phyloP scores from a whole-genome alignment of 768 basidiomycete genomes.

The Glaciozyma martinii region DNA sequence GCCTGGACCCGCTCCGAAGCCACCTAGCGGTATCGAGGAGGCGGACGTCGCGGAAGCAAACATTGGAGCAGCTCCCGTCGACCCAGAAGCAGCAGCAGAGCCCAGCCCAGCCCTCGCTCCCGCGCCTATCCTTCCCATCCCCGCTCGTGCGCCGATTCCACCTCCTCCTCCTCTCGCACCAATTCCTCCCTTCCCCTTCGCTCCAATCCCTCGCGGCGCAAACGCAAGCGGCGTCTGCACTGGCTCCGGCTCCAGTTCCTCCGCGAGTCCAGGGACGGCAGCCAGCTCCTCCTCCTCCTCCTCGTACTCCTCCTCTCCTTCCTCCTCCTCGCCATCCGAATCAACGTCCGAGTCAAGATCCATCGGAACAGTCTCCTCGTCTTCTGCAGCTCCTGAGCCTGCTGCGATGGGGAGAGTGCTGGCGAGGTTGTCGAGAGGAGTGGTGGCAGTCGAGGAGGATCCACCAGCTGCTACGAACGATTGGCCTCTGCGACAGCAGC shows the following conservation, averaged over 20 bases:
- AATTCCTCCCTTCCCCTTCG: constrained; percentile 35
- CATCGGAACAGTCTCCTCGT: constrained; percentile 27
- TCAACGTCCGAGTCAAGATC: constrained; percentile 35
- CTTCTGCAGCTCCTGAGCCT: background rate
- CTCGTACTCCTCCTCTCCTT: constrained; percentile 37
- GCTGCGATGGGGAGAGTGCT: constrained; percentile 39
- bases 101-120: constrained; percentile 21
- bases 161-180: constrained; percentile 1
- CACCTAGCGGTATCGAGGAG: constrained; percentile 42
- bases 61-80: constrained; percentile 1
- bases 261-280: constrained; percentile 38
- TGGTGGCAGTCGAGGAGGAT: constrained; percentile 43
- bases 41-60: constrained; percentile 32
- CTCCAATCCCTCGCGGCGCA: constrained; percentile 21
- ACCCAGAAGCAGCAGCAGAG: background rate
- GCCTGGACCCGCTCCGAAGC: constrained; percentile 13
- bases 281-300: constrained; percentile 39
- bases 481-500: background rate
- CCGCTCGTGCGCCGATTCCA: constrained; percentile 1
- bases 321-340: constrained; percentile 39
- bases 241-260: constrained; percentile 16
- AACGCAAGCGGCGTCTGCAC: constrained; percentile 28
- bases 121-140: constrained; percentile 5
- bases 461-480: constrained; percentile 24
- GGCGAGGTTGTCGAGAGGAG: constrained; percentile 19